Evolutionary conservation across 345 rosid genomes (phyloP), one percentile per base, ranked within the genome.

Genomic region (Iberis pinnata): DNA sequence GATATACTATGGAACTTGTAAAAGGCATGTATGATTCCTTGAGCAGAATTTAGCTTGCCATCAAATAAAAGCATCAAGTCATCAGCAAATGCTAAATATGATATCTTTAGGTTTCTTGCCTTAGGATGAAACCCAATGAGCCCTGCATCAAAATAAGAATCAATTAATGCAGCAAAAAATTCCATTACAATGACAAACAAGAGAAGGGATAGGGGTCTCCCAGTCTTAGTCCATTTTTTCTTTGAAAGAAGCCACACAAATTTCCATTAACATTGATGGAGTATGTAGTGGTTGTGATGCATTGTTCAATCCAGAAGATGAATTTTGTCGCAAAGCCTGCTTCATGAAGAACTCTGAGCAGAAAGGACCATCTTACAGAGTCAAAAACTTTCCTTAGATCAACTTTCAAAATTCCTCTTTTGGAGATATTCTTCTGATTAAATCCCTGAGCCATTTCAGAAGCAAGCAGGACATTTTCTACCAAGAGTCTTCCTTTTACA

Each of bases 331-430:
- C 32, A 2, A 22, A 2, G 0, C 13, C 9, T 1, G 17, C 16
- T 0, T 16, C 15, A 1, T 9, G 2, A 20, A 12, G 1, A 25
- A 1, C n/a, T 0, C 7, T 2, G 10, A 9, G 3, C 6, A 46
- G 6, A 8, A 46, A 46, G 1, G 12, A 16, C 50, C 50, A 24
- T 0, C 13, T 22, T 0, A 46, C 6, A 2, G 50, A 46, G 32
- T 46, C 50, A 22, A 46, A 46, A n/a, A 32, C 50, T n/a, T 46
- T 46, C 32, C 4, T 46, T 2, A 46, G 2, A 5, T 46, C 31
- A 0, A 46, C 9, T 20, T 43, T 43, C n/a, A 43, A 1, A 4
- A 20, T 1, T 1, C 48, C 12, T 1, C 48, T 5, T 1, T 9
- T 4, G 5, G 31, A 12, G 0, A 12, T 5, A n/a, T 24, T 0